phyloP scores from a whole-genome alignment of 2,329 filamentous ascomycete genomes.

The Ustulina deusta region DNA sequence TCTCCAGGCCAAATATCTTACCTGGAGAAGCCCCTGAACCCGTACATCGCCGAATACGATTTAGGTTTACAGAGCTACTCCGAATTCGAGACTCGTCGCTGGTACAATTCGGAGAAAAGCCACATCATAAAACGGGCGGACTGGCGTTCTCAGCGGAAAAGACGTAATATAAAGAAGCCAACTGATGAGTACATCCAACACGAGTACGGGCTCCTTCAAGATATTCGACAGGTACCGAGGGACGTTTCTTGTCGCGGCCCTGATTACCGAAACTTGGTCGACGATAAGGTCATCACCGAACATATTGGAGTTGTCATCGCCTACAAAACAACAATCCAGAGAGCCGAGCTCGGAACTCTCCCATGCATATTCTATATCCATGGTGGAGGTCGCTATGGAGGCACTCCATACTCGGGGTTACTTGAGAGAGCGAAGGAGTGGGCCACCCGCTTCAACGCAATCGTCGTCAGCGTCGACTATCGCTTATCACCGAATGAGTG shows the following conservation, averaged over 20 bases:
- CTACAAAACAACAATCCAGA: constrained; percentile 12
- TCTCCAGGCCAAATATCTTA: constrained; percentile 28
- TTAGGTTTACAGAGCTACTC: constrained; percentile 21
- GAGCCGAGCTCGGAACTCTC: constrained; percentile 21
- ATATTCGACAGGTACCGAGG: constrained; percentile 28
- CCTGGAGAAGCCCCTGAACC: constrained; percentile 32
- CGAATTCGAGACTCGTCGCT: constrained; percentile 28
- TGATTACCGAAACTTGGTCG: constrained; percentile 24
- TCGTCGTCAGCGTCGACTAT: constrained; percentile 39
- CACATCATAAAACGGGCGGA: constrained; percentile 30
- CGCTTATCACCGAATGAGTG: constrained; percentile 37
- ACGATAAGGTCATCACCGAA: constrained; percentile 29
- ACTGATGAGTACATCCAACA: constrained; percentile 24
- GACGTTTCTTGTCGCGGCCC: constrained; percentile 14
- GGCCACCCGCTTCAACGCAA: constrained; percentile 32
- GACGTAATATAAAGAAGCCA: constrained; percentile 26
- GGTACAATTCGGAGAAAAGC: constrained; percentile 29
- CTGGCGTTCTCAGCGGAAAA: constrained; percentile 36
- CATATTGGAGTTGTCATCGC: constrained; percentile 31
- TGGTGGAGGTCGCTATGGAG: constrained; percentile 37
- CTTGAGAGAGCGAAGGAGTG: constrained; percentile 32
- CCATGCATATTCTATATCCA: constrained; percentile 42
- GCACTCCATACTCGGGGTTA: constrained; percentile 36
- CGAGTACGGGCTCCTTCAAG: constrained; percentile 25
- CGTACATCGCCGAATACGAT: constrained; percentile 34